phyloP scores from a whole-genome alignment of 257 asterid genomes.

The Asclepias syriaca region DNA sequence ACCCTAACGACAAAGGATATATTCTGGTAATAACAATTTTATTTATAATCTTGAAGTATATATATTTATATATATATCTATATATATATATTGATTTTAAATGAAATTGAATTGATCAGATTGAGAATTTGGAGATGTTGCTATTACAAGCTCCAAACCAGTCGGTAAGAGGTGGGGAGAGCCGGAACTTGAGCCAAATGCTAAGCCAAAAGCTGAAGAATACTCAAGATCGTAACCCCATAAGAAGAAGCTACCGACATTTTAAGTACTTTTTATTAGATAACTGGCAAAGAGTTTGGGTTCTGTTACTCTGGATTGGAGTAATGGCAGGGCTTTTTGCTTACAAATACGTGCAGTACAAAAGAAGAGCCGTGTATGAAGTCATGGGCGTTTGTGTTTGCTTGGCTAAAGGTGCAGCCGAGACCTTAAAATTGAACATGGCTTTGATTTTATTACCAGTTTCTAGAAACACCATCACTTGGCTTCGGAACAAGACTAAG shows the following conservation, averaged over 20 bases:
- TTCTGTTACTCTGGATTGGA: slow-evolving; percentile 76
- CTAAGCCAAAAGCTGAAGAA: slow-evolving; percentile 86
- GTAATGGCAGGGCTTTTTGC: slow-evolving; percentile 78
- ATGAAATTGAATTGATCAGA: slow-evolving; percentile 31
- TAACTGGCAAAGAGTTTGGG: slow-evolving; percentile 96
- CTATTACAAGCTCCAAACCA: slow-evolving; percentile 76
- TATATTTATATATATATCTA: too few species aligned
- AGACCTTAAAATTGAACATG: slow-evolving; percentile 91
- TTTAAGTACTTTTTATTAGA: slow-evolving; percentile 59
- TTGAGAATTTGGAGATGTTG: slow-evolving; percentile 77
- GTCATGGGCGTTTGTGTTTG: slow-evolving; percentile 90
- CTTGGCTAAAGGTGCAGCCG: slow-evolving; percentile 96
- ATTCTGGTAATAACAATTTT: slow-evolving; percentile 37
- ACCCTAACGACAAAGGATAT: slow-evolving; percentile 59
- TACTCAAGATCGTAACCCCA: slow-evolving; percentile 29
- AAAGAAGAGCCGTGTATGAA: slow-evolving; percentile 33
- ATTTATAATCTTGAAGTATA: too few species aligned
- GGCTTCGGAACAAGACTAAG: slow-evolving; percentile 80
- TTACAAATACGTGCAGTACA: slow-evolving; percentile 67
- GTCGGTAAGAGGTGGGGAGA: slow-evolving; percentile 58
- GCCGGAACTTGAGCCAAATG: slow-evolving; percentile 75
- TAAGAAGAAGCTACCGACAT: slow-evolving; percentile 47
- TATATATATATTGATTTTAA: not conserved
- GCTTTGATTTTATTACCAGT: slow-evolving; percentile 78
- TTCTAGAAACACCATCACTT: slow-evolving; percentile 84